phyloP scores from a whole-genome alignment of 164 flowering plant species.

The Vitis riparia region DNA sequence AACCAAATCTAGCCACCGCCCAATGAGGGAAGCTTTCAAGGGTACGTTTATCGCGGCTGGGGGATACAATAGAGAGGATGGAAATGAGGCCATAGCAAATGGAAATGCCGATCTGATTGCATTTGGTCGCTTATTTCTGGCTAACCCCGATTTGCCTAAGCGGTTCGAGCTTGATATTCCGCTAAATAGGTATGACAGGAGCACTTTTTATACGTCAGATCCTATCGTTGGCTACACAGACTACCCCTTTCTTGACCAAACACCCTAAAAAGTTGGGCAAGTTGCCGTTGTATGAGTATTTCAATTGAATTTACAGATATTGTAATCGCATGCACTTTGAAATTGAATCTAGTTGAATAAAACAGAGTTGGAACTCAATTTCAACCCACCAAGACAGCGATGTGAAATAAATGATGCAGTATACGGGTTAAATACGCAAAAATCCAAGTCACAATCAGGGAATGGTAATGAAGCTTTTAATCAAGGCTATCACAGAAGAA shows the following conservation, averaged over 20 bases:
- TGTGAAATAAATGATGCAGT: too few species aligned
- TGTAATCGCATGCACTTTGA: too few species aligned
- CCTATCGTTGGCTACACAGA: conserved; percentile 16
- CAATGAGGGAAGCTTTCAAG: conserved; percentile 22
- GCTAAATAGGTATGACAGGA: conserved; percentile 9
- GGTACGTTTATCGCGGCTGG: conserved; percentile 27
- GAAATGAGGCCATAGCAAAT: conserved; percentile 14
- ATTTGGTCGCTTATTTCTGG: conserved; percentile 7
- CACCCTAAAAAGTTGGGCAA: too few species aligned
- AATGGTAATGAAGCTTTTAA: too few species aligned
- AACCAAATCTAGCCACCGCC: conserved; percentile 2
- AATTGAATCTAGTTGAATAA: too few species aligned
- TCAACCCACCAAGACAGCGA: too few species aligned
- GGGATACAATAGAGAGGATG: conserved; percentile 13
- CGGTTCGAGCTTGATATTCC: conserved; percentile 7
- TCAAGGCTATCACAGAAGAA: too few species aligned
- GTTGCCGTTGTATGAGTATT: too few species aligned
- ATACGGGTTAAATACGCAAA: too few species aligned
- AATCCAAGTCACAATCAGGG: too few species aligned
- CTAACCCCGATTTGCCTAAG: conserved; percentile 15
- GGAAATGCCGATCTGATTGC: conserved; percentile 9
- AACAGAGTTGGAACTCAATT: too few species aligned
- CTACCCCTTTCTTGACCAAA: conserved; percentile 7
- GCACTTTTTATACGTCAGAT: conserved; percentile 8
- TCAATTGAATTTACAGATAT: too few species aligned